Conservation (phyloP, 2,329 filamentous ascomycete genomes). For the Aureobasidium vineae region DNA sequence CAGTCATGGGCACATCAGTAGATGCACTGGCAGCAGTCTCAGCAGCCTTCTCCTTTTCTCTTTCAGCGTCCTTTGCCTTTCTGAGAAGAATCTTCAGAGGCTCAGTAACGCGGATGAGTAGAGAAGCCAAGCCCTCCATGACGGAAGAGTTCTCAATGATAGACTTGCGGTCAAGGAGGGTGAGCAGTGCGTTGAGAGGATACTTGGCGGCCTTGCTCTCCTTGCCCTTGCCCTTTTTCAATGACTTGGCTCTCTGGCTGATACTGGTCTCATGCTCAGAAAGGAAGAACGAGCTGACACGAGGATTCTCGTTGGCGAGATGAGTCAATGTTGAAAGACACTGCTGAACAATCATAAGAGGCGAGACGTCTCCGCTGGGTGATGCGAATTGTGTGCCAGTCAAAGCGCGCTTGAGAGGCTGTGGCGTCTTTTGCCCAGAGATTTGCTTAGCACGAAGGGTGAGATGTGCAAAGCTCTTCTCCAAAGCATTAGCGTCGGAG, state of each 20-base stretch:
- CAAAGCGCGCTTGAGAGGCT: constrained; percentile 70
- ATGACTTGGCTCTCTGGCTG: constrained; percentile 64
- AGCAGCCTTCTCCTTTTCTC: constrained; percentile 39
- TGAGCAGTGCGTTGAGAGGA: constrained; percentile 86
- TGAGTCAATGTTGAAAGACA: constrained; percentile 83
- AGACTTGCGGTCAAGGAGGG: constrained; percentile 84
- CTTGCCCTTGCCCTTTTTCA: constrained; percentile 77
- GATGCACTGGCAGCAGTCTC: constrained; percentile 21
- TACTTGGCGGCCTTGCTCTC: constrained; percentile 82
- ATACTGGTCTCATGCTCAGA: constrained; percentile 82
- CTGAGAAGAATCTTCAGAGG: constrained; percentile 80
- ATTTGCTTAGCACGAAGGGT: constrained; percentile 82
- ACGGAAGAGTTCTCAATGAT: constrained; percentile 97
- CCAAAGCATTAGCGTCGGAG: constrained; percentile 86
- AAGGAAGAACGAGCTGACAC: constrained; percentile 87
- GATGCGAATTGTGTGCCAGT: constrained; percentile 55
- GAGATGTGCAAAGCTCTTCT: constrained; percentile 90
- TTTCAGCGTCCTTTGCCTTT: constrained; percentile 71
- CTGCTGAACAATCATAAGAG: constrained; percentile 92
- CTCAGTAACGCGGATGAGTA: constrained; percentile 84
- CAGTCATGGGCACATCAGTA: constrained; percentile 31
- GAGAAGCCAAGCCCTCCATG: constrained; percentile 87
- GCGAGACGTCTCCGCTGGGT: constrained; percentile 77
- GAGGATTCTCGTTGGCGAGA: constrained; percentile 77
- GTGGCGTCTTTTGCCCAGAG: constrained; percentile 73